phyloP scores from a whole-genome alignment of 2,329 filamentous ascomycete genomes.

The Gnomoniopsis smithogilvyi region DNA sequence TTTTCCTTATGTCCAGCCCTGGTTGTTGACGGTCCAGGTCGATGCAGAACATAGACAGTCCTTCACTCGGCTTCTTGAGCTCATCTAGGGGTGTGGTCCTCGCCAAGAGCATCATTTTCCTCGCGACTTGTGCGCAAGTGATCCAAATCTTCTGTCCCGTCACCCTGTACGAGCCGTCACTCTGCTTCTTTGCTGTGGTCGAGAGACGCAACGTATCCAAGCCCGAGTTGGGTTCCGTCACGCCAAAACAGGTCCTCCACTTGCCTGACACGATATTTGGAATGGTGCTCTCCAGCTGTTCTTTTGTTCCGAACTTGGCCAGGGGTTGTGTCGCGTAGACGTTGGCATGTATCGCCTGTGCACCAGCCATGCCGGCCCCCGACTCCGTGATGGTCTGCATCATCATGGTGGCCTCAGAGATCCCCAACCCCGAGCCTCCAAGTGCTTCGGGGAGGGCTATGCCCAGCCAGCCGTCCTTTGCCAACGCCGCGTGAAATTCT shows the following conservation, averaged over 20 bases:
- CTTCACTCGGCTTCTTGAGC: slow-evolving; percentile 67
- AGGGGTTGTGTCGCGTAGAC: slow-evolving; percentile 76
- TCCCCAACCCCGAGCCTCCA: slow-evolving; percentile 72
- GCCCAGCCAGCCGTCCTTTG: slow-evolving; percentile 75
- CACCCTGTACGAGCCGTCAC: slow-evolving; percentile 61
- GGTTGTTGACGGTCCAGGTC: slow-evolving; percentile 62
- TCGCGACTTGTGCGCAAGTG: slow-evolving; percentile 76
- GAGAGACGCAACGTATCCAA: slow-evolving; percentile 72
- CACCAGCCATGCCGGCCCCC: slow-evolving; percentile 74
- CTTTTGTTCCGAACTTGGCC: slow-evolving; percentile 65
- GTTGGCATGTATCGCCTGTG: slow-evolving; percentile 61
- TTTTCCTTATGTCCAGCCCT: slow-evolving; percentile 63
- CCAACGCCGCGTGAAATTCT: slow-evolving; percentile 72
- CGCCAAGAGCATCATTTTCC: slow-evolving; percentile 79
- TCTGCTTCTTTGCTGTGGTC: slow-evolving; percentile 56
- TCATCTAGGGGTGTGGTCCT: slow-evolving; percentile 69
- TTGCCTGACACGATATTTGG: slow-evolving; percentile 69
- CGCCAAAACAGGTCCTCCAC: slow-evolving; percentile 74
- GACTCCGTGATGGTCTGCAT: slow-evolving; percentile 77
- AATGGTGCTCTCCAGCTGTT: slow-evolving; percentile 62
- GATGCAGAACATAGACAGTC: slow-evolving; percentile 77
- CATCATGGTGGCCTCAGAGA: slow-evolving; percentile 84
- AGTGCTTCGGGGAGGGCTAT: slow-evolving; percentile 74
- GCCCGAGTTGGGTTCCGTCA: slow-evolving; percentile 80
- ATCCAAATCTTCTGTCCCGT: slow-evolving; percentile 89